Percentiles rank a stretch among this genome's conserved stretches.
phyloP scores from a whole-genome alignment of 192 early-diverging fungal genomes.

The Coemansia sp. region DNA sequence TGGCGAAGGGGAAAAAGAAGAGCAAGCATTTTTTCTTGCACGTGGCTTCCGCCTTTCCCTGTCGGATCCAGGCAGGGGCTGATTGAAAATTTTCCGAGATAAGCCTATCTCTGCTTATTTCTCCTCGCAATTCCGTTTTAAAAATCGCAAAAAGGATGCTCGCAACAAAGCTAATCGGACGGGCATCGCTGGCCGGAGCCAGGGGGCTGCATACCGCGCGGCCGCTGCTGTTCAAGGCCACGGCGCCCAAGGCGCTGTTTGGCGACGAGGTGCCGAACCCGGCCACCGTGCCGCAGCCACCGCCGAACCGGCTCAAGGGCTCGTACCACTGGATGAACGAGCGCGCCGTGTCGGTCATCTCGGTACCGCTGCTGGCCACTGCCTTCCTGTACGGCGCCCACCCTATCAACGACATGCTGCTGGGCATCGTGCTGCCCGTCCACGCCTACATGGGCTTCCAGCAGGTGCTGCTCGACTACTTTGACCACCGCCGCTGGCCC shows the following conservation, averaged over 20 bases:
- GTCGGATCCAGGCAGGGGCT: no score
- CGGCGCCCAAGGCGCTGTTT: constrained; percentile 19
- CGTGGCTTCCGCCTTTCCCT: no score
- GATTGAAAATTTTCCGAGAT: no score
- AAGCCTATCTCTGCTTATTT: no score
- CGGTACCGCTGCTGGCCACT: constrained; percentile 73
- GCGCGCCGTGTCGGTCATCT: constrained; percentile 70
- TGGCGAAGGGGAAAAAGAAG: not conserved
- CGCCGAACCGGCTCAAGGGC: constrained; percentile 68
- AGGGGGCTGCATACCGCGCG: constrained; percentile 9
- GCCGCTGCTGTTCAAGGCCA: constrained; percentile 31
- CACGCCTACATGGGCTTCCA: constrained; percentile 89
- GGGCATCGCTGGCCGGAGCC: no score
- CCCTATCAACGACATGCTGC: constrained; percentile 81
- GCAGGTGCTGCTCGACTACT: constrained; percentile 75
- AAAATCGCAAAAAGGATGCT: no score
- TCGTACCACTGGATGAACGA: constrained; percentile 97
- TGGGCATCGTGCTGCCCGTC: constrained; percentile 86
- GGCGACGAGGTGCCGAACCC: constrained; percentile 49
- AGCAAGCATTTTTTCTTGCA: not conserved
- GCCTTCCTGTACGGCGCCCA: constrained; percentile 76
- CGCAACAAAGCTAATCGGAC: no score
- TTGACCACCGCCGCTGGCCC: constrained; percentile 64
- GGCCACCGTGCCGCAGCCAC: constrained; percentile 46
- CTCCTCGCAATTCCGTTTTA: no score